A percentile compares a stretch with the other conserved stretches of the same genome.
These are phyloP conservation scores for Cercophora samala DNA, from an alignment of 495 filamentous ascomycete species.

Conservation along the genomic window DNA sequence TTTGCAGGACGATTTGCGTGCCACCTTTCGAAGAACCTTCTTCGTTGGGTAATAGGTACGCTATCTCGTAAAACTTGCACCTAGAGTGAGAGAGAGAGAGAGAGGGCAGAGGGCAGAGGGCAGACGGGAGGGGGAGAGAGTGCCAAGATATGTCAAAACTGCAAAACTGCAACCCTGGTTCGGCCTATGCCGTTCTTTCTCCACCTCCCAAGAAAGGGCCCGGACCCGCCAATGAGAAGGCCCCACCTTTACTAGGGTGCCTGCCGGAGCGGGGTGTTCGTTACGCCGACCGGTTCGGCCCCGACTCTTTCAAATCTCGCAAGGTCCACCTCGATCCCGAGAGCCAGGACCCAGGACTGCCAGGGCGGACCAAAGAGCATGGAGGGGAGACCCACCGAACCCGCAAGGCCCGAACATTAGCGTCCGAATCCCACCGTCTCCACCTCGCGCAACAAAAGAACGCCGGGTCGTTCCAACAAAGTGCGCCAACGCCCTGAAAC, in stretches of 20 bases:
- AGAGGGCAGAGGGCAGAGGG: too few species aligned
- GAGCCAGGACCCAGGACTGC: too few species aligned
- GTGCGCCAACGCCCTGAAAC: neutral
- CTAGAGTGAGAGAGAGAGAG: neutral
- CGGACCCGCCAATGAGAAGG: too few species aligned
- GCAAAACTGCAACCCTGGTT: neutral
- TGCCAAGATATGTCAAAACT: neutral
- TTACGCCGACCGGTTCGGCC: neutral
- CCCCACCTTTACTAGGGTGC: neutral
- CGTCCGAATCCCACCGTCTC: neutral
- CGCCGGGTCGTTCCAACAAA: neutral
- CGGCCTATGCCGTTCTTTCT: neutral
- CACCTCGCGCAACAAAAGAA: constrained; percentile 11
- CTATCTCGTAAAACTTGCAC: neutral
- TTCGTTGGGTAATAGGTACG: neutral
- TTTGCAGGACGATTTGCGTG: neutral
- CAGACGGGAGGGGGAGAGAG: neutral
- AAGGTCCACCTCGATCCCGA: neutral
- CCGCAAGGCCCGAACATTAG: neutral
- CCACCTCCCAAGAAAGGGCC: too few species aligned
- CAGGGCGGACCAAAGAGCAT: too few species aligned
- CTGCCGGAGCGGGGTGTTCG: neutral
- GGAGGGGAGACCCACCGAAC: neutral
- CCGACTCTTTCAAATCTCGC: too few species aligned
- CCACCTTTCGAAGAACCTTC: neutral